Percentiles rank a stretch among this genome's conserved stretches.
These are phyloP conservation scores for Dittrichia graveolens DNA, from an alignment of 129 eudicot species.

Conservation along the genomic window DNA sequence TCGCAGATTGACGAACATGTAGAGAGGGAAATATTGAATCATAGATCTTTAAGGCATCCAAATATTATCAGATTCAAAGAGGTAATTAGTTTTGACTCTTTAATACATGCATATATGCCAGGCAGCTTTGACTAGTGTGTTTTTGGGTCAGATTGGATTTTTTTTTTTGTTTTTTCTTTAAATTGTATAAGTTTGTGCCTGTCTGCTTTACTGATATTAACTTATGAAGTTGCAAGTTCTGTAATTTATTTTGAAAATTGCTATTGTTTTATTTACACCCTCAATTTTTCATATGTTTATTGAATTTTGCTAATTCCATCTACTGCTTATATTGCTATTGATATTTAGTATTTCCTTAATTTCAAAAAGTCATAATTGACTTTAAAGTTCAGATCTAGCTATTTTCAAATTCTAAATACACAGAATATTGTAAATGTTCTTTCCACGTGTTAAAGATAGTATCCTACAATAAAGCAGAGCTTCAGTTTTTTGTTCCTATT, in stretches of 20 bases:
- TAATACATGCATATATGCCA: not conserved
- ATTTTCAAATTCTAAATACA: not conserved
- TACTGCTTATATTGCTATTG: not conserved
- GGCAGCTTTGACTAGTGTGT: not conserved
- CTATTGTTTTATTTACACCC: not conserved
- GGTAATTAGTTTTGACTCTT: slow-evolving; percentile 35
- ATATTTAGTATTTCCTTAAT: too few species aligned
- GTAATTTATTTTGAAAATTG: not conserved
- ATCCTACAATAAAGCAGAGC: not conserved
- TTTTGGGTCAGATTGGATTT: not conserved
- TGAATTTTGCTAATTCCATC: slow-evolving; percentile 11
- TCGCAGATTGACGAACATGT: slow-evolving; percentile 90
- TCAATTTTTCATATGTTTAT: not conserved
- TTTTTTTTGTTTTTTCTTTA: not conserved
- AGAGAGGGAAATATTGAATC: slow-evolving; percentile 79
- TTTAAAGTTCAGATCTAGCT: not conserved
- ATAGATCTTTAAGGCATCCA: slow-evolving; percentile 81
- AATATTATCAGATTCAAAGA: slow-evolving; percentile 82
- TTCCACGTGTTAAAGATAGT: not conserved
- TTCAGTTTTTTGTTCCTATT: not conserved
- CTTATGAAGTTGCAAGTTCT: not conserved
- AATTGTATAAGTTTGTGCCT: not conserved
- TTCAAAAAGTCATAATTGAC: slow-evolving; percentile 22
- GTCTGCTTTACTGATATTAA: not conserved
- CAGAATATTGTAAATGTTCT: not conserved